Evolutionary conservation across 148 eudicot species (phyloP).

Genomic region (Rhododendron williamsianum): DNA sequence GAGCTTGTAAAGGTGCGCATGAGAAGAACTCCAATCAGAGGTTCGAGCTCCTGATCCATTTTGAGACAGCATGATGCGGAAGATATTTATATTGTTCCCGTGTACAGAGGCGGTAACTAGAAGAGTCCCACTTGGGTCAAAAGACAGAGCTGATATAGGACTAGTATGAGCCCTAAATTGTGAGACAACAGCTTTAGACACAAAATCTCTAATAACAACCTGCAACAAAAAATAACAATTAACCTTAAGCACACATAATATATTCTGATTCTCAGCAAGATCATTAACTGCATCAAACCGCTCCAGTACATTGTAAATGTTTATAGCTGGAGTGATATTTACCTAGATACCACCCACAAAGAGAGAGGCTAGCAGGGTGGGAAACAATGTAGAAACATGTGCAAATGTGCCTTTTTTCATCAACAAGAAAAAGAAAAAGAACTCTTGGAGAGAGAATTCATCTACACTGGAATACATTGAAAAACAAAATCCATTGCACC

Average conservation of each 20-base stretch:
- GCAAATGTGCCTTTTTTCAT: background rate
- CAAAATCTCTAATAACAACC: slow-evolving; percentile 86
- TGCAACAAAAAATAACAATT: slow-evolving; percentile 28
- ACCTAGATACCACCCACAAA: background rate
- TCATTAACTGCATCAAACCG: background rate
- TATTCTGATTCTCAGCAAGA: background rate
- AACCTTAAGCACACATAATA: background rate
- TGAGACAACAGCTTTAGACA: slow-evolving; percentile 69
- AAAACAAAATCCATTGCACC: background rate
- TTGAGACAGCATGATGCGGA: slow-evolving; percentile 75
- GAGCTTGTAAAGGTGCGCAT: slow-evolving; percentile 90
- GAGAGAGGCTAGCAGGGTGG: background rate
- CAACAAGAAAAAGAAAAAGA: background rate
- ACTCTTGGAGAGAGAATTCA: background rate
- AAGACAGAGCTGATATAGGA: slow-evolving; percentile 88
- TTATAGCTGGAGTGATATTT: background rate
- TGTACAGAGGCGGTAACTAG: slow-evolving; percentile 88
- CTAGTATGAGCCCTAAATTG: slow-evolving; percentile 97
- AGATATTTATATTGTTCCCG: slow-evolving; percentile 89
- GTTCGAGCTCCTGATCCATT: slow-evolving; percentile 60
- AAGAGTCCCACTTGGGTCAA: slow-evolving; percentile 98
- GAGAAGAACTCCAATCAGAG: slow-evolving; percentile 66
- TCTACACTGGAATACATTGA: background rate
- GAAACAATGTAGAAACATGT: background rate
- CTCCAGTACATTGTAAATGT: background rate